These are phyloP conservation scores for Thalia dealbata DNA, from an alignment of 176 grass and related monocot genomes.

Conservation along the genomic window DNA sequence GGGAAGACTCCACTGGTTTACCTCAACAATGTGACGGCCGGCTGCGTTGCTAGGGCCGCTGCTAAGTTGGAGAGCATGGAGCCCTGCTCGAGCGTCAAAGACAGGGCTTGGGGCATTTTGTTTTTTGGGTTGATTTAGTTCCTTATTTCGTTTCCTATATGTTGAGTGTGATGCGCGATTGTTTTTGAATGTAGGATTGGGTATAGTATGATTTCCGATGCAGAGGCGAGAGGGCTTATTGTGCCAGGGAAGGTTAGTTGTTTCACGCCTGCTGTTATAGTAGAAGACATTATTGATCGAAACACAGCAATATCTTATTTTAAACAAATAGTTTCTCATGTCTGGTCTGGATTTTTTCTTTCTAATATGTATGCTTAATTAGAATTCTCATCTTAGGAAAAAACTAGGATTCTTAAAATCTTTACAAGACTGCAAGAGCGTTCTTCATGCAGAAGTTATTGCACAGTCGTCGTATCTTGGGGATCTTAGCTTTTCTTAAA, in stretches of 20 bases:
- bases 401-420: too few relatives aligned
- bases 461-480: too few relatives aligned
- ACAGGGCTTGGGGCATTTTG: neutral
- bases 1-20: constrained; percentile 5
- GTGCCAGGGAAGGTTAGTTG: neutral
- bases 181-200: neutral
- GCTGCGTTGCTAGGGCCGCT: constrained; percentile 3
- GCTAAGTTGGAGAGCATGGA: constrained; percentile 16
- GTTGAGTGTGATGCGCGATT: too few relatives aligned
- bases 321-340: too few relatives aligned
- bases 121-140: neutral
- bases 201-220: constrained; percentile 3
- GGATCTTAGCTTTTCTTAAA: too few relatives aligned
- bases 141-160: neutral
- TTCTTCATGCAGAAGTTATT: too few relatives aligned
- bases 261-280: neutral
- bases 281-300: too few relatives aligned
- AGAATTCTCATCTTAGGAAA: too few relatives aligned
- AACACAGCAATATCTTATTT: too few relatives aligned
- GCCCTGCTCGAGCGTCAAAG: constrained; percentile 14
- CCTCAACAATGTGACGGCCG: constrained; percentile 1
- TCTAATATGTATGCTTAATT: too few relatives aligned
- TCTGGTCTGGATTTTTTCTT: too few relatives aligned
- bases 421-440: too few relatives aligned
- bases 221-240: constrained; percentile 1